These are phyloP conservation scores for Coemansia sp. DNA, from an alignment of 192 early-diverging fungal species.

Conservation along the genomic window DNA sequence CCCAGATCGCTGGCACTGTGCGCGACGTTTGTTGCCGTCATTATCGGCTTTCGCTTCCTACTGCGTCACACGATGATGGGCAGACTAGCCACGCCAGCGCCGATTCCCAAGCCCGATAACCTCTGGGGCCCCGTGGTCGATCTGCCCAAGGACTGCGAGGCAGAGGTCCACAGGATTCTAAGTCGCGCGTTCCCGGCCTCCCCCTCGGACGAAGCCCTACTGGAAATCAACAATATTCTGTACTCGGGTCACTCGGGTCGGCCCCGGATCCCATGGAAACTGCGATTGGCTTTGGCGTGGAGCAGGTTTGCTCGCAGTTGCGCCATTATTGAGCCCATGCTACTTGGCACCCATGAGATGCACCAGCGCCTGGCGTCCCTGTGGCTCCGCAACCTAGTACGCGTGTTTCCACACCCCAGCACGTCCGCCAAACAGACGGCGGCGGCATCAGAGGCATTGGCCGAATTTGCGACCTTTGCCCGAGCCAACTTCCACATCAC, in stretches of 20 bases:
- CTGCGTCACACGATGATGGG: constrained; percentile 37
- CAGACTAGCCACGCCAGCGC: constrained; percentile 16
- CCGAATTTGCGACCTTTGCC: constrained; percentile 12
- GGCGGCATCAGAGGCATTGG: not conserved
- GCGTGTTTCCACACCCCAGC: constrained; percentile 13
- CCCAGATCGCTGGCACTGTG: not conserved
- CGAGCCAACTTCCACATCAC: constrained; percentile 1
- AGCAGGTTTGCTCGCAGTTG: constrained; percentile 31
- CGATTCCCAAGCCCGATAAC: not conserved
- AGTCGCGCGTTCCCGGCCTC: constrained; percentile 43
- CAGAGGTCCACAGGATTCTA: constrained; percentile 20
- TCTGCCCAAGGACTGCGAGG: constrained; percentile 12
- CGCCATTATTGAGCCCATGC: constrained; percentile 27
- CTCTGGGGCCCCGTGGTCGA: not conserved
- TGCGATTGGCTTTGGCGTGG: constrained; percentile 39
- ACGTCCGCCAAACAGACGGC: not conserved
- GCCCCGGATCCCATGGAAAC: constrained; percentile 21
- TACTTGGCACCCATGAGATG: constrained; percentile 28
- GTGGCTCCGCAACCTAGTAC: constrained; percentile 35
- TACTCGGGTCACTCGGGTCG: not conserved
- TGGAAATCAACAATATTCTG: constrained; percentile 32
- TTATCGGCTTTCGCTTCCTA: constrained; percentile 4
- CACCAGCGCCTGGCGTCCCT: constrained; percentile 21
- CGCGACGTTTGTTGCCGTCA: not conserved
- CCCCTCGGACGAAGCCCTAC: constrained; percentile 29